Evolutionary conservation across 2,329 filamentous ascomycete genomes (phyloP).

Genomic region (Exophiala spinifera): DNA sequence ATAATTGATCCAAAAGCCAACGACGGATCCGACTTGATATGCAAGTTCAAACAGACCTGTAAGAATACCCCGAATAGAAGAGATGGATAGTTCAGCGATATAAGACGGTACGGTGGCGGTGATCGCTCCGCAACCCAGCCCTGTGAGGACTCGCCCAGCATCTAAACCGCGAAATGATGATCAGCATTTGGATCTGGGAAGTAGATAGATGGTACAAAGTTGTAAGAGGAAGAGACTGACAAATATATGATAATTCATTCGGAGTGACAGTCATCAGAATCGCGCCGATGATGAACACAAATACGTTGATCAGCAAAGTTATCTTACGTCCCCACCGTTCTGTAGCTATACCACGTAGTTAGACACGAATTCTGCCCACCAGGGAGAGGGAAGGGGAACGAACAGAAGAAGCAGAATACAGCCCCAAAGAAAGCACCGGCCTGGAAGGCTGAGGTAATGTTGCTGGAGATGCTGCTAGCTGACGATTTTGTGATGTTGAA

Average conservation of each 20-base stretch:
- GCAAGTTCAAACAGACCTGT: conserved; percentile 35
- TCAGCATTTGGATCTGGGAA: too few relatives aligned
- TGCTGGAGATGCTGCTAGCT: conserved; percentile 42
- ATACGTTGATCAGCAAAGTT: too few relatives aligned
- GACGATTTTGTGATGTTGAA: conserved; percentile 31
- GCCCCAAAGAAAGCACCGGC: conserved; percentile 56
- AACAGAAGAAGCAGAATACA: conserved; percentile 46
- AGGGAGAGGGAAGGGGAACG: too few relatives aligned
- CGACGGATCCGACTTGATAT: conserved; percentile 35
- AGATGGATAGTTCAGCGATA: conserved; percentile 34
- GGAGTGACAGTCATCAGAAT: too few relatives aligned
- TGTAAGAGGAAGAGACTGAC: too few relatives aligned
- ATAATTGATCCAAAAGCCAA: conserved; percentile 40
- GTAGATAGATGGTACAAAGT: too few relatives aligned
- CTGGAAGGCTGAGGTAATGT: conserved; percentile 50
- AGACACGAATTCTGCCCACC: too few relatives aligned
- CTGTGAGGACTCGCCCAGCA: conserved; percentile 33
- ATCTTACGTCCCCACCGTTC: too few relatives aligned
- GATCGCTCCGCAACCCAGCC: conserved; percentile 35
- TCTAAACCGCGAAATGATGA: too few relatives aligned
- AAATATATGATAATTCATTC: too few relatives aligned
- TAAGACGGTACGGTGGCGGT: conserved; percentile 37
- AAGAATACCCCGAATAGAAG: conserved; percentile 35
- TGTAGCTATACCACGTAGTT: too few relatives aligned
- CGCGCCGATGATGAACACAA: too few relatives aligned